phyloP scores from a whole-genome alignment of 2,329 filamentous ascomycete species.

The Cyphellophora attinorum region DNA sequence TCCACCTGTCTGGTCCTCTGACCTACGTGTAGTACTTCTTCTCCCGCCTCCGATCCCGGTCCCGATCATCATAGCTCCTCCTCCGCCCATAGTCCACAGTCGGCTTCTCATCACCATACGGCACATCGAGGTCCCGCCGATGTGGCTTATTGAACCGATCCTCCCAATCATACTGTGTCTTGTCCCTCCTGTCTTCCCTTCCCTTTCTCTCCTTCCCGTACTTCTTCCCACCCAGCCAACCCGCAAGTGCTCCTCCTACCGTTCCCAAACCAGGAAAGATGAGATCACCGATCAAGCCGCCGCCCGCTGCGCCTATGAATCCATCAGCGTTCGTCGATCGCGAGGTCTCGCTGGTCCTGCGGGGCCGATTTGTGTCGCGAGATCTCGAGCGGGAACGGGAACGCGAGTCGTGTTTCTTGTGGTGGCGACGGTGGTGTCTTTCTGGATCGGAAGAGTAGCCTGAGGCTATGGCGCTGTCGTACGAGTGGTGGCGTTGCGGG shows the following conservation, averaged over 20 bases:
- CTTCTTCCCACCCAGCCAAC: constrained; percentile 19
- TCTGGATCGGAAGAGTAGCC: constrained; percentile 19
- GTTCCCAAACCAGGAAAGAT: constrained; percentile 20
- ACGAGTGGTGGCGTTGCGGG: constrained; percentile 2
- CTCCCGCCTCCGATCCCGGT: neutral
- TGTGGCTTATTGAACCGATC: constrained; percentile 5
- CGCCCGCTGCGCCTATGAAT: constrained; percentile 18
- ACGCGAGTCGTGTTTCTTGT: constrained; percentile 1
- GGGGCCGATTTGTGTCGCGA: constrained; percentile 4
- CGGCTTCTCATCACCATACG: no score
- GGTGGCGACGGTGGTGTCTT: constrained; percentile 14
- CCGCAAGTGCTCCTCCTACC: constrained; percentile 17
- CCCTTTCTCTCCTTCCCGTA: constrained; percentile 18
- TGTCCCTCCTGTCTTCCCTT: constrained; percentile 14
- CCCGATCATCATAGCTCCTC: neutral
- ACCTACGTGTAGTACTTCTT: no score
- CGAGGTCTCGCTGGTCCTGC: constrained; percentile 11
- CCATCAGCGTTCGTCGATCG: constrained; percentile 16
- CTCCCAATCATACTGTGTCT: constrained; percentile 17
- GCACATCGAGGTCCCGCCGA: neutral
- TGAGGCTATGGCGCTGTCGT: neutral
- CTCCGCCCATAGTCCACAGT: neutral
- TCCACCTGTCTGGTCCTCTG: no score
- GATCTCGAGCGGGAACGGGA: neutral
- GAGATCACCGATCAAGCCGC: constrained; percentile 18